Evolutionary conservation across 2,329 filamentous ascomycete genomes (phyloP), one percentile per base, ranked within the genome.

Genomic region (Ambrosiella beaveri): DNA sequence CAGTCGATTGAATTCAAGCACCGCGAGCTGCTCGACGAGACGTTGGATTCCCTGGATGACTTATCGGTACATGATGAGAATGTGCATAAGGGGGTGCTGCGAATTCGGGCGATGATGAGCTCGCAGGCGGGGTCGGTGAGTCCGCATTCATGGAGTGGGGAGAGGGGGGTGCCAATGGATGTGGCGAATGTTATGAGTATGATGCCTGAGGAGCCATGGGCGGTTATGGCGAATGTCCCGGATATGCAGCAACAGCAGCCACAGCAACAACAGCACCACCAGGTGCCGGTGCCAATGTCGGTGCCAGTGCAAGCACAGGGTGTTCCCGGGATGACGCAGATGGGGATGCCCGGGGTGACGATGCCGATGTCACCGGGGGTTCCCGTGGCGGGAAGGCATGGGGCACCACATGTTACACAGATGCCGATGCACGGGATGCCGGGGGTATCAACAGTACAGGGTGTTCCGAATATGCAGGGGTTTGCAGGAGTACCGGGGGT

Each of bases 21-120:
- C 36, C 35, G 54, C 15, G 59, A 55, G 1, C 59, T 60, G 37
- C 51, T 60, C 3, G 47, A 57, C n/a, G 17, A 13, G 7, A 57
- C 55, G 1, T 49, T 60, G 13, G 55, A 54, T 2, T 36, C n/a
- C 12, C 37, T 60, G 6, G 57, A 40, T 27, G 19, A 40, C 7
- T 52, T 57, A 7, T 27, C 27, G 27, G 50, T 38, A 11, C 17
- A 52, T 37, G 58, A 60, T 7, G 50, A 60, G 19, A 53, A 44
- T 27, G 56, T 56, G 1, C 47, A 50, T 7, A 39, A 47, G 7
- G 59, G 59, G 1, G 51, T 60, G 7, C n/a, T 7, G 12, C 5
- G 40, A 3, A 51, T 60, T 7, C 47, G 56, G 7, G 54, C 15
- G 8, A 37, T 60, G 17, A 9, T 60, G 51, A 40, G 38, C 12